Evolutionary conservation across 1,139 yeast species (phyloP), one percentile per base, ranked within the genome.

Genomic region (Blastobotrys proliferans): DNA sequence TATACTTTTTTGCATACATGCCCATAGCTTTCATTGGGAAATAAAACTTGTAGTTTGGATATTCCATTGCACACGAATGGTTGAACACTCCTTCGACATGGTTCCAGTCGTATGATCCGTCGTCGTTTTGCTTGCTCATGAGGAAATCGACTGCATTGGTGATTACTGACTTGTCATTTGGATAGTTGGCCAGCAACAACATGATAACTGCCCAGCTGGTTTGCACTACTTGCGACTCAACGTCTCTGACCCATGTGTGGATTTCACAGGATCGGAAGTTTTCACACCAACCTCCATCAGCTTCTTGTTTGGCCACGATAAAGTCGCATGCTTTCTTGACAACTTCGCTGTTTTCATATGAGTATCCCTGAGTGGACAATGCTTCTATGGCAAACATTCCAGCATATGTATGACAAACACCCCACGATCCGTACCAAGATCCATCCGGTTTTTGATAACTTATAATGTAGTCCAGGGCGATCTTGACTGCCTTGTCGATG

Each of bases 361-460:
- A 68, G 48, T 74, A 73, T 1, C 83, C 86, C 26, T 83, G 82
- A 2, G 94, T 76, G 31, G 77, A 69, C 41, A 92, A 70, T 0
- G 98, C 97, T 56, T 94, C 99, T 25, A 92, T 66, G 0, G 99
- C 98, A 75, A 94, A 94, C 98, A 94, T 94, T 1, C 92, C 84
- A 0, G 98, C 97, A 64, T 94, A 94, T 0, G 97, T 86, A 60
- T 76, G 88, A 60, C 99, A 94, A 9, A 94, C 83, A 34, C 98
- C 99, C 99, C 99, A 94, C 34, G 90, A 81, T 1, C 99, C 99
- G 61, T 90, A 94, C 97, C 98, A 94, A 8, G 95, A 81, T 0
- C 99, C 99, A 61, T 92, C 96, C 0, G 61, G 58, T 35, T 73
- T 69, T 63, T 94, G 98, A 1, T 76, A 75, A 3, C 69, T 62